phyloP scores from a whole-genome alignment of 768 basidiomycete genomes.

The Harrya chromipes region DNA sequence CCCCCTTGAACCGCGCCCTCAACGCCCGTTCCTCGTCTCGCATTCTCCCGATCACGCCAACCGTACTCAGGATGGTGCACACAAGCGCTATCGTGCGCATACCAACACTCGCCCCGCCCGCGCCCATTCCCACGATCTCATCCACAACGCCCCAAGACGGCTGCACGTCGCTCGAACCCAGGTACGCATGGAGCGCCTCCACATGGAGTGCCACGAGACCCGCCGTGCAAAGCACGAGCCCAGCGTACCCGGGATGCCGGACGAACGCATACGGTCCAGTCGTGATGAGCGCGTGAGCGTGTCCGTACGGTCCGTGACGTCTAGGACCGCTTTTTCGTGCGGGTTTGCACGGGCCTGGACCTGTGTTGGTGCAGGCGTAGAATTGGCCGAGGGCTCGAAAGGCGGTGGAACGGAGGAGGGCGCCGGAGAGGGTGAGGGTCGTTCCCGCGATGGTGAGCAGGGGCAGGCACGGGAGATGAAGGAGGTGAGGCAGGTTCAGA shows the following conservation, averaged over 20 bases:
- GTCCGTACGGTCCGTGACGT: neutral
- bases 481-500: neutral
- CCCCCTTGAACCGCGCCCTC: constrained; percentile 11
- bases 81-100: constrained; percentile 12
- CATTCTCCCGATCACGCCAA: constrained; percentile 11
- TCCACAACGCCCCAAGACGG: neutral
- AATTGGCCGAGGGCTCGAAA: constrained; percentile 21
- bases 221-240: constrained; percentile 30
- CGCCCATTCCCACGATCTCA: constrained; percentile 26
- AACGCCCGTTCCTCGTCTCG: constrained; percentile 11
- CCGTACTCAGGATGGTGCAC: constrained; percentile 1
- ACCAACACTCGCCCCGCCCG: constrained; percentile 15
- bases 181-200: neutral
- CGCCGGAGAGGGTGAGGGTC: constrained; percentile 38
- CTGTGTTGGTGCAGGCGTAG: constrained; percentile 16
- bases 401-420: constrained; percentile 39
- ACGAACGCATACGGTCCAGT: constrained; percentile 26
- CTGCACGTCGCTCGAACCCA: neutral
- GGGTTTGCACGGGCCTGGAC: constrained; percentile 2
- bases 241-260: constrained; percentile 30
- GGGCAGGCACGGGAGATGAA: neutral
- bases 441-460: constrained; percentile 33
- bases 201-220: constrained; percentile 17
- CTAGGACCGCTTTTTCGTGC: neutral
- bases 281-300: constrained; percentile 26